Base-by-base conservation (phyloP, 495 filamentous ascomycete species). In the Rhizodiscina lignyota region DNA sequence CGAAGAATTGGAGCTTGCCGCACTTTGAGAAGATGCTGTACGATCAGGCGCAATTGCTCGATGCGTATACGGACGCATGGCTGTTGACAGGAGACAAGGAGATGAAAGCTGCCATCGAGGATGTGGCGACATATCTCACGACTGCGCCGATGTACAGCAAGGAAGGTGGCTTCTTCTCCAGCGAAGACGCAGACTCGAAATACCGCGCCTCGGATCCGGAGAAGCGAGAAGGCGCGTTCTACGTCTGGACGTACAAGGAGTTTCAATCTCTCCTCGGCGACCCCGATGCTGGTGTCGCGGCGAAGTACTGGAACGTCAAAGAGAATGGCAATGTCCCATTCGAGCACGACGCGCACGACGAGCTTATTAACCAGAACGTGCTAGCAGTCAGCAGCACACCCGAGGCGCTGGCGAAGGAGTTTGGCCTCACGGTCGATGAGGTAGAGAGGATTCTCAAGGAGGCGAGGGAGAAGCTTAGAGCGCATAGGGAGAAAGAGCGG, bases 11-110 rank as follows among this genome's bases (percentile, higher is more conserved):
- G 89, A 75, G 70, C 36, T 55, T 97, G 27, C 89, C 89, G 18
- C 86, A 93, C 49, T 97, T 97, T 49, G 89, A 97, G 58, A 97
- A 97, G 66, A 93, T 97, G 83, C 70, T 94, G 2, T 86, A 87
- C 38, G 91, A 96, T 50, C 87, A 97, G 44, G 83, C 79, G 5
- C 79, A 94, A 41, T 69, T 97, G 10, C 56, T 97, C 11, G 69
- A 79, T 40, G 68, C 83, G 17, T 97, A 91, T 49, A 64, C 93
- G 4, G 87, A 96, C 49, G 87, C 79, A 0, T 96, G 83, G 61
- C 66, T 85, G 8, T 58, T 79, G 4, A 76, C 73, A 6, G 64
- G 70, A 38, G 69, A 79, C 22, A 55, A 66, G 15, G 79, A 87
- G 49, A 63, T 92, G 31, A 68, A 85, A 5, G 78, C 80, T 28